These are phyloP conservation scores for Nothophytophthora sp. DNA, from an alignment of 352 stramenopile species.

Conservation along the genomic window DNA sequence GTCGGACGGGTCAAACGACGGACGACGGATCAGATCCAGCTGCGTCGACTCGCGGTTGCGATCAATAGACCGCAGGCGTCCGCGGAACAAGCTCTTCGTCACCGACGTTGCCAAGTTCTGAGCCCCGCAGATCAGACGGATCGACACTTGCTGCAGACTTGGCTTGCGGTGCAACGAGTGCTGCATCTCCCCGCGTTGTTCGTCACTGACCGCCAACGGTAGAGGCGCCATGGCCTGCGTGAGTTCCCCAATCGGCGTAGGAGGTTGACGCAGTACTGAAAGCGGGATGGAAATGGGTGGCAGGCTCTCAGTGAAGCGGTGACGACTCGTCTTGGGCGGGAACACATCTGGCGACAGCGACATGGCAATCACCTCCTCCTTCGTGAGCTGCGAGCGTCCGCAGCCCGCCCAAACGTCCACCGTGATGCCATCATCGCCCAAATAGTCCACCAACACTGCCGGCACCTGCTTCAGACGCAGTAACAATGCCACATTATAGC, in stretches of 20 bases:
- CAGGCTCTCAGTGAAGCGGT: constrained; percentile 79
- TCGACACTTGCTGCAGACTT: constrained; percentile 69
- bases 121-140: constrained; percentile 74
- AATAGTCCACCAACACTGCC: constrained; percentile 79
- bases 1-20: constrained; percentile 55
- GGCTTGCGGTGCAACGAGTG: constrained; percentile 26
- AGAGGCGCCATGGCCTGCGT: constrained; percentile 7
- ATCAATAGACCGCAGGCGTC: constrained; percentile 67
- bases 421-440: constrained; percentile 69
- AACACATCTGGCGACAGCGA: constrained; percentile 80
- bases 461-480: constrained; percentile 74
- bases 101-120: constrained; percentile 73
- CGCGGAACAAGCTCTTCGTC: constrained; percentile 74
- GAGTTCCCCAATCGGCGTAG: constrained; percentile 48
- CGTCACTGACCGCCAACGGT: constrained; percentile 8
- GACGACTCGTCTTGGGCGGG: constrained; percentile 83
- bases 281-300: constrained; percentile 84
- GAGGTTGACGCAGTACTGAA: constrained; percentile 65
- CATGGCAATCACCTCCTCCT: constrained; percentile 86
- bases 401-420: constrained; percentile 83
- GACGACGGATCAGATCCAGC: constrained; percentile 76
- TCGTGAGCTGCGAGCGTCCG: constrained; percentile 62
- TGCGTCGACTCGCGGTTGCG: constrained; percentile 40
- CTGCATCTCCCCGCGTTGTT: constrained; percentile 12
- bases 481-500: constrained; percentile 78